These are phyloP conservation scores for Periconia sp. DNA, from an alignment of 2,329 filamentous ascomycete species.

Conservation along the genomic window DNA sequence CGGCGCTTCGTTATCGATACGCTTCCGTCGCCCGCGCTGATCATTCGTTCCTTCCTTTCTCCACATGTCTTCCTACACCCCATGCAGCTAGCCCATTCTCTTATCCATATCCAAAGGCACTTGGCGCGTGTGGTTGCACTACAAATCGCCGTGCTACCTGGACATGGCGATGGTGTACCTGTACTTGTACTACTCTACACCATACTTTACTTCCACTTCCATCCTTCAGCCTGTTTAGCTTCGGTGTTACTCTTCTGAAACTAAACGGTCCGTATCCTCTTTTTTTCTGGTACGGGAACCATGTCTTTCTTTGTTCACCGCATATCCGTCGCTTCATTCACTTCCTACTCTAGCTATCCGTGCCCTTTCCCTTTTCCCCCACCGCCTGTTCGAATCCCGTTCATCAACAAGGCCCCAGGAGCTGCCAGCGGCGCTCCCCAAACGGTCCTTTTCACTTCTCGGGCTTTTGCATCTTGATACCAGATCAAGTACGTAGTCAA, in stretches of 20 bases:
- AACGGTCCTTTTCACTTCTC: no score
- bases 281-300: no score
- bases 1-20: background rate
- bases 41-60: background rate
- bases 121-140: background rate
- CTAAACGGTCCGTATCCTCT: background rate
- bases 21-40: background rate
- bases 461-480: no score
- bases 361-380: background rate
- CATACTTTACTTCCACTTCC: no score
- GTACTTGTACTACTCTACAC: no score
- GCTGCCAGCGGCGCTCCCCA: no score
- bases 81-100: no score
- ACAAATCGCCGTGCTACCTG: background rate
- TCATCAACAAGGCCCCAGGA: no score
- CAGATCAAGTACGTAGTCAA: no score
- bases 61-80: no score
- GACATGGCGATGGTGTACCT: background rate
- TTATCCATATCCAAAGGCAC: background rate
- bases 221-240: background rate
- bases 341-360: background rate
- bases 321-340: background rate
- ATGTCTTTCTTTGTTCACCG: background rate
- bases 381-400: no score
- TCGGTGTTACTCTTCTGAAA: background rate